Evolutionary conservation across 2,329 filamentous ascomycete genomes (phyloP).

Genomic region (Microcyclosporella mali): DNA sequence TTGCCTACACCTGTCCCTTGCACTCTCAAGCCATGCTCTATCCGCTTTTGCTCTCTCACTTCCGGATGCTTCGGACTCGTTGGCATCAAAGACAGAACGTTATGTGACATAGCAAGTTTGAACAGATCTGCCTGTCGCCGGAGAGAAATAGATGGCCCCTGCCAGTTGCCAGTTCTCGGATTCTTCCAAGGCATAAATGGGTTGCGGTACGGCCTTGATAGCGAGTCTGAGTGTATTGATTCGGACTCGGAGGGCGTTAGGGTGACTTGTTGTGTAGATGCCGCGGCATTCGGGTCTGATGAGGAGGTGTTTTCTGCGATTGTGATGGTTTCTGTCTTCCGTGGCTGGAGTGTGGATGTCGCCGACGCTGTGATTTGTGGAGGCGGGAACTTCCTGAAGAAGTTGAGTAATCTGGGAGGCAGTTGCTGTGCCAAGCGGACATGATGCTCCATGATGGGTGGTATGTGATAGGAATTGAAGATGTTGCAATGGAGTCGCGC

Average conservation of each 20-base stretch:
- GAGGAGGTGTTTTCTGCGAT: conserved; percentile 33
- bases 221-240: conserved; percentile 27
- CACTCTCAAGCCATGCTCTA: conserved; percentile 74
- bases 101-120: conserved; percentile 65
- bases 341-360: conserved; percentile 16
- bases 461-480: conserved; percentile 6
- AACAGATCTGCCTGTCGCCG: conserved; percentile 85
- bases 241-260: conserved; percentile 38
- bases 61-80: conserved; percentile 39
- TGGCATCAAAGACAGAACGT: conserved; percentile 32
- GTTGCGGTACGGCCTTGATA: conserved; percentile 44
- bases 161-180: conserved; percentile 72
- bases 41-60: conserved; percentile 61
- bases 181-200: conserved; percentile 79
- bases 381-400: conserved; percentile 87
- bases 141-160: conserved; percentile 74
- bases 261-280: conserved; percentile 26
- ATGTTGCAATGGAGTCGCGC: conserved; percentile 1
- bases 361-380: conserved; percentile 27
- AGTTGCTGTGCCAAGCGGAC: conserved; percentile 64
- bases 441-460: conserved; percentile 25
- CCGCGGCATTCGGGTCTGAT: conserved; percentile 35
- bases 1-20: conserved; percentile 85
- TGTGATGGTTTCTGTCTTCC: conserved; percentile 39
- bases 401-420: conserved; percentile 70